Conservation (phyloP, 1,284 basidiomycete genomes). For the Hypsizygus ulmarius region DNA sequence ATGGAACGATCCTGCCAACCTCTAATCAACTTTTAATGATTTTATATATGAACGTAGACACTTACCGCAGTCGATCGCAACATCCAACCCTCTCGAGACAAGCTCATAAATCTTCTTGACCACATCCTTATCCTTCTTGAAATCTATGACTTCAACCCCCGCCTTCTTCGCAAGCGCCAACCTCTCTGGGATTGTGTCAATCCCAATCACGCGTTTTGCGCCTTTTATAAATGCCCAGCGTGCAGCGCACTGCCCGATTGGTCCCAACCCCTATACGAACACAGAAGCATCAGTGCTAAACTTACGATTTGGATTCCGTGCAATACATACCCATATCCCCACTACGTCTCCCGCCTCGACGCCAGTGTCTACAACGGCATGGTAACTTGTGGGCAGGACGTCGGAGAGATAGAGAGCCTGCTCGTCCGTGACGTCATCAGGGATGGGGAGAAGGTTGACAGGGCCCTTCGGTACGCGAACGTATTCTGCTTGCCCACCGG, state of each 20-base stretch:
- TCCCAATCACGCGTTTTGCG: slow-evolving; percentile 69
- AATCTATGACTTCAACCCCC: slow-evolving; percentile 65
- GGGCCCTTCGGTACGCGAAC: slow-evolving; percentile 69
- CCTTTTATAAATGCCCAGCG: slow-evolving; percentile 68
- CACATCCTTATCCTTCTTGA: slow-evolving; percentile 55
- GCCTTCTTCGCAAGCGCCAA: slow-evolving; percentile 57
- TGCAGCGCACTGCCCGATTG: slow-evolving; percentile 60
- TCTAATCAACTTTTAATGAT: neutral
- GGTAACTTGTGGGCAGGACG: slow-evolving; percentile 74
- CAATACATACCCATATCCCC: slow-evolving; percentile 55
- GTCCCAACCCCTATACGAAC: slow-evolving; percentile 49
- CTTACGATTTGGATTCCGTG: neutral
- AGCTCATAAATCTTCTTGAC: slow-evolving; percentile 59
- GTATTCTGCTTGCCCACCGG: slow-evolving; percentile 71
- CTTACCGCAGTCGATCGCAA: slow-evolving; percentile 52
- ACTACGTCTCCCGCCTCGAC: slow-evolving; percentile 66
- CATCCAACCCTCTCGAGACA: slow-evolving; percentile 63
- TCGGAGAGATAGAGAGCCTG: slow-evolving; percentile 67
- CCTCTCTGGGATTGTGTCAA: slow-evolving; percentile 64
- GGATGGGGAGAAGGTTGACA: slow-evolving; percentile 70
- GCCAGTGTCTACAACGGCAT: slow-evolving; percentile 67
- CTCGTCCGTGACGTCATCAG: slow-evolving; percentile 64
- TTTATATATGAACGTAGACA: slow-evolving; percentile 17
- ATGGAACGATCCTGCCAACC: slow-evolving; percentile 56
- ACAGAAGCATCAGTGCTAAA: neutral